Percentiles rank a stretch among this genome's conserved stretches.
These are phyloP conservation scores for Pyricularia sp. DNA, from an alignment of 2,329 filamentous ascomycete genomes.

Conservation along the genomic window DNA sequence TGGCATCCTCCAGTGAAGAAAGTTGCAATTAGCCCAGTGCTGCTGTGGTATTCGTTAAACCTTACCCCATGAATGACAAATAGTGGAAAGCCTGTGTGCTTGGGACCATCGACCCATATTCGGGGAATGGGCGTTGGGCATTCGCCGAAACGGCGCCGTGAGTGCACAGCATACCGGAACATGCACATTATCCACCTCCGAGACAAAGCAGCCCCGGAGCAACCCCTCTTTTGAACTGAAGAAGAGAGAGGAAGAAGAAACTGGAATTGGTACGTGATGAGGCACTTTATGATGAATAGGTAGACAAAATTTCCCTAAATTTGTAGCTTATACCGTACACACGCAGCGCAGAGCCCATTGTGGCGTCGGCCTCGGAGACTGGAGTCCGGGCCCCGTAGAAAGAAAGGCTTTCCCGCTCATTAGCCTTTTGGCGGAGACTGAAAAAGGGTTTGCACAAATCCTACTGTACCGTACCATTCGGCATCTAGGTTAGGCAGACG, in stretches of 20 bases:
- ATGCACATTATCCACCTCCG: background rate
- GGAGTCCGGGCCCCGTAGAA: background rate
- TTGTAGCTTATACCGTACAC: background rate
- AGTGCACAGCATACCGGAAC: background rate
- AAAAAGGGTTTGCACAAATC: background rate
- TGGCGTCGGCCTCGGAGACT: background rate
- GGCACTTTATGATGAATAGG: background rate
- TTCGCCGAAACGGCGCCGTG: background rate
- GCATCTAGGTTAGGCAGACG: no score
- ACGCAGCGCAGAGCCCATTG: background rate
- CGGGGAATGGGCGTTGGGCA: background rate
- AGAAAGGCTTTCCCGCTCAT: background rate
- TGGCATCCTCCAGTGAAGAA: background rate
- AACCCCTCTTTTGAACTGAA: background rate
- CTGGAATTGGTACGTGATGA: no score
- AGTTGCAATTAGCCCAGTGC: background rate
- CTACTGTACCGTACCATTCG: background rate
- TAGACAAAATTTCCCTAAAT: background rate
- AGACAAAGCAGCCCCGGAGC: background rate
- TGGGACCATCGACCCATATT: background rate
- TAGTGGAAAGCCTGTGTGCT: no score
- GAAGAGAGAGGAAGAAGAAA: background rate
- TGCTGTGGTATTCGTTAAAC: background rate
- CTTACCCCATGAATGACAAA: background rate
- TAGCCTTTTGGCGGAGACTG: background rate